Evolutionary conservation across 2,329 filamentous ascomycete species (phyloP).

Genomic region (Trichoderma atrobrunneum): DNA sequence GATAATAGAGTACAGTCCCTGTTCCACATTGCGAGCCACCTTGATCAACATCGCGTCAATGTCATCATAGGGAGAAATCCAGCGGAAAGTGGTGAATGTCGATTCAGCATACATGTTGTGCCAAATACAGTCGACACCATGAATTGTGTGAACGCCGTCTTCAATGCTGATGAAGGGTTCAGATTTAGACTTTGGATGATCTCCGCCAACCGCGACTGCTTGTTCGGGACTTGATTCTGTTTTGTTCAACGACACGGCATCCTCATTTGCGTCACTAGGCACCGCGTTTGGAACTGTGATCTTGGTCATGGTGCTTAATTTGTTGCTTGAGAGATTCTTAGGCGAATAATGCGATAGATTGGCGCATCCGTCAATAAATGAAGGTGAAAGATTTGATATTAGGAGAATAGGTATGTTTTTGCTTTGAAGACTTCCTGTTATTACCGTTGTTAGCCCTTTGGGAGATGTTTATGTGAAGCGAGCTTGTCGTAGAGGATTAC

Average conservation of each 20-base stretch:
- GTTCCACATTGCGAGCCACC: slow-evolving; percentile 12
- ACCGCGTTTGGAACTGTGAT: not conserved
- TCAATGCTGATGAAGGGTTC: not conserved
- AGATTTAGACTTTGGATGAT: not conserved
- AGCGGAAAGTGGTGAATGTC: slow-evolving; percentile 6
- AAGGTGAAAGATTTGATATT: not conserved
- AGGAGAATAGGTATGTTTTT: not conserved
- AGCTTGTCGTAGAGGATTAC: not conserved
- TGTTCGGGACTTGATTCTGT: not conserved
- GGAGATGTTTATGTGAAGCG: not conserved
- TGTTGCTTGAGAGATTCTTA: not conserved
- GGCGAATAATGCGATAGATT: not conserved
- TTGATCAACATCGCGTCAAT: slow-evolving; percentile 4
- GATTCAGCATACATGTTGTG: slow-evolving; percentile 16
- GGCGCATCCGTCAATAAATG: too few species aligned
- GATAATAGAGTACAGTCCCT: slow-evolving; percentile 17
- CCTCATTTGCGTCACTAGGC: not conserved
- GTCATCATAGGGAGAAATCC: not conserved
- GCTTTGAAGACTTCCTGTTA: not conserved
- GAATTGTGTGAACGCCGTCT: slow-evolving; percentile 1
- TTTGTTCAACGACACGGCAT: too few species aligned
- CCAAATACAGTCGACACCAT: slow-evolving; percentile 15
- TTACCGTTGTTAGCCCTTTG: not conserved
- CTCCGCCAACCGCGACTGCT: not conserved
- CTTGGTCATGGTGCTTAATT: not conserved